Evolutionary conservation across 371 early-diverging fungal genomes (phyloP).

Genomic region (Coemansia sp.): DNA sequence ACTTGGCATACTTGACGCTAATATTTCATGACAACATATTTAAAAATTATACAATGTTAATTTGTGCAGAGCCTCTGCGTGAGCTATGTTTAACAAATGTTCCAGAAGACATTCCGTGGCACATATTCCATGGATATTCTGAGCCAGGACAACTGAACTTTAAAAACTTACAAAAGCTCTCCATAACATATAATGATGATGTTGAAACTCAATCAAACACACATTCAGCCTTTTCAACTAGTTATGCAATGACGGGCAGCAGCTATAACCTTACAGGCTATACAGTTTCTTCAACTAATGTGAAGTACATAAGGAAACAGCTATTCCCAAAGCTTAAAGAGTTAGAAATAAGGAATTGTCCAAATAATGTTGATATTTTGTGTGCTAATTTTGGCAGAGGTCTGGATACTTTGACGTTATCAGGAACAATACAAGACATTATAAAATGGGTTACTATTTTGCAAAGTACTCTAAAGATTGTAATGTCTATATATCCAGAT

Average conservation of each 20-base stretch:
- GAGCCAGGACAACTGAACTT: background rate
- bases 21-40: no score
- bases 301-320: background rate
- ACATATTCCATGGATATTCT: background rate
- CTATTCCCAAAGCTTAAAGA: background rate
- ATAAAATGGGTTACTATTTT: background rate
- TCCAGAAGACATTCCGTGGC: background rate
- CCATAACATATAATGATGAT: background rate
- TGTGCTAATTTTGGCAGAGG: background rate
- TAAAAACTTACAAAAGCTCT: background rate
- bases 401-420: background rate
- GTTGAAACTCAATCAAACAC: background rate
- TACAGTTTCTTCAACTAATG: no score
- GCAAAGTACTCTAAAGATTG: background rate
- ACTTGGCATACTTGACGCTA: no score
- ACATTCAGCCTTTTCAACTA: no score
- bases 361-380: background rate
- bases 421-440: background rate
- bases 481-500: background rate
- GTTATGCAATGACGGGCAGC: no score
- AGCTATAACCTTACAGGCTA: no score
- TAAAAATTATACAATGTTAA: background rate
- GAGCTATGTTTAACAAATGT: background rate
- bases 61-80: no score
- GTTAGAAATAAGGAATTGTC: background rate